Base-by-base conservation (phyloP, 2,329 filamentous ascomycete species). In the Venturia aucupariae region DNA sequence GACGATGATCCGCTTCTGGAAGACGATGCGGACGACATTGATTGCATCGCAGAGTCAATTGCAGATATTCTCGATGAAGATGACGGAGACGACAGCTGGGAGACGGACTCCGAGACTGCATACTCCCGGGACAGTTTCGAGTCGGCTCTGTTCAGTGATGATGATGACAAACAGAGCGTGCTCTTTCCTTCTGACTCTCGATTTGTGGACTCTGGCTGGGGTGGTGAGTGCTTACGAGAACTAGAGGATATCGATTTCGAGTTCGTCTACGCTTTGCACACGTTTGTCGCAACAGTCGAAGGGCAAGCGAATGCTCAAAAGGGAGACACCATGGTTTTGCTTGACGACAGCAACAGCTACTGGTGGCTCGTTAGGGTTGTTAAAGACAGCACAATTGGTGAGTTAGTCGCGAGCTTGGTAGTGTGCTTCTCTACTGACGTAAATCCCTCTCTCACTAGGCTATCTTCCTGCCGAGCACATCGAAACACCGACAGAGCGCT, bases 231-330 rank as follows among this genome's bases (percentile, higher is more conserved):
- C 91, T 96, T 92, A 96, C 89, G 85, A 83, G 83, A 88, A 77
- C 76, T 81, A 97, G 94, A 99, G 84, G 94, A 99, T 73, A 99
- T 99, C 77, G 94, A 99, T 82, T 97, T 99, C 80, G 93, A 97
- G 75, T 97, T 97, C 78, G 94, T 99, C 67, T 99, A 99, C 79
- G 94, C 94, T 35, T 82, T 99, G 65, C 94, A 97, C 75, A 99
- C 93, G 2, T 99, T 99, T 72, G 90, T 97, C 68, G 94, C 94
- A 35, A 97, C 94, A 0, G 94, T 99, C 60, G 94, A 99, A 77
- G 94, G 94, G 35, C 94, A 99, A 77, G 94, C 94, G 67, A 99
- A 97, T 80, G 94, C 94, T 66, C 95, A 91, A 41, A 99, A 99
- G 78, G 94, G 94, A 62, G 94, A 99, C 73, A 97, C 93, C 17